Evolutionary conservation across 2,329 filamentous ascomycete genomes (phyloP), one percentile per base, ranked within the genome.

Genomic region (Neurospora sp.): DNA sequence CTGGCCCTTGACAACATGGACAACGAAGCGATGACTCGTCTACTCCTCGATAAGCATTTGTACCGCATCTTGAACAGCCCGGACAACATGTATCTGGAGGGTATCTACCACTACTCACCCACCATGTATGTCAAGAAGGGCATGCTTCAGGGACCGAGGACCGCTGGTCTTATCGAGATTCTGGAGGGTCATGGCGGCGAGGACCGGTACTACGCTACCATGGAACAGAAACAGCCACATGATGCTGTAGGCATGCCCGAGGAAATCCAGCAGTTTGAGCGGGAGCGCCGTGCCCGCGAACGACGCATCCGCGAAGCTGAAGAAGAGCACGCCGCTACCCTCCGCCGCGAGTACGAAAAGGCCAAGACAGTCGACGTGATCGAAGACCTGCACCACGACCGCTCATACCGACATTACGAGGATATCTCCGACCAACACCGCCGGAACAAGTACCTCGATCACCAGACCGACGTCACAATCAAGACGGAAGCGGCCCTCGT

Each of bases 81-180:
- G 28, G 73, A 75, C 38, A 78, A 78, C 68, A 75, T 76, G 2
- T 77, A 75, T 67, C 70, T 73, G 28, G 73, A 78, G 40, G 73
- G 69, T 10, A 69, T 71, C 9, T 73, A 75, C 68, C 75, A 75
- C 68, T 77, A 75, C 66, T 79, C 77, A 3, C 77, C 77, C 0
- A 78, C 76, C 9, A 76, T 77, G 72, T 79, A 79, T 67, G 69
- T 79, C 13, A 62, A 68, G 38, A 75, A 76, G 62, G 73, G 73
- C 10, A 70, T 76, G 9, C 70, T 73, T 1, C 70, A 71, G n/a
- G 73, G 74, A 0, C 70, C 73, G 0, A 68, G 68, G 3, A 71
- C 71, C 2, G 70, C 72, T 1, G 42, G 33, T 7, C 70, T 76
- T 4, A 39, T 73, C 19, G 69, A 73, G n/a, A 69, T 76, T 33